Conservation (phyloP, 768 basidiomycete species). For the Tricholoma terreum region DNA sequence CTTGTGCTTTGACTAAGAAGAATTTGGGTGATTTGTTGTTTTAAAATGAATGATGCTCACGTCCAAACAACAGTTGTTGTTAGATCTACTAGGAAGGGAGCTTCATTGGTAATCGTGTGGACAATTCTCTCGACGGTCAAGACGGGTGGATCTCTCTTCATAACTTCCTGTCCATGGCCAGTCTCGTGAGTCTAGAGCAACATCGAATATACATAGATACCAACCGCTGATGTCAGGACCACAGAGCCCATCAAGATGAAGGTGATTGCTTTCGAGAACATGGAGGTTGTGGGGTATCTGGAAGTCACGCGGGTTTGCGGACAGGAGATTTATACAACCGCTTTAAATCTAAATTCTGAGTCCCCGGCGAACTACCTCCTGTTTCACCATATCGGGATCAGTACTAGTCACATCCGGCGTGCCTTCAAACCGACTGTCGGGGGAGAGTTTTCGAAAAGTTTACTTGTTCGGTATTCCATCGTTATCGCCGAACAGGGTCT, state of each 20-base stretch:
- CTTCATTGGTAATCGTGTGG: constrained; percentile 17
- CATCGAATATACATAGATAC: background rate
- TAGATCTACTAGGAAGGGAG: constrained; percentile 22
- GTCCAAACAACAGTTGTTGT: constrained; percentile 24
- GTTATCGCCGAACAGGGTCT: background rate
- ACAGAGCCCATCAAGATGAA: background rate
- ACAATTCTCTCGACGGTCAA: constrained; percentile 17
- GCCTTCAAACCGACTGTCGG: background rate
- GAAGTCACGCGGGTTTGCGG: background rate
- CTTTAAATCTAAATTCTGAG: background rate
- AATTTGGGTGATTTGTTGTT: too few species aligned
- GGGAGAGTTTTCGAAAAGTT: background rate
- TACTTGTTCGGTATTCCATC: background rate
- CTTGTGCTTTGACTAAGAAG: too few species aligned
- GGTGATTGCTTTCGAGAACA: background rate
- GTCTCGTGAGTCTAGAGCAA: background rate
- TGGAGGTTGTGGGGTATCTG: background rate
- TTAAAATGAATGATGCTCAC: constrained; percentile 11
- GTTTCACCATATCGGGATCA: background rate
- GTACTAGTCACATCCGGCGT: background rate
- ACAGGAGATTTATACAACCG: background rate
- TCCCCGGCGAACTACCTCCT: background rate
- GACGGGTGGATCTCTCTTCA: constrained; percentile 1
- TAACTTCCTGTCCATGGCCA: background rate
- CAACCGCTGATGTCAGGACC: background rate